Evolutionary conservation across 1,284 basidiomycete genomes (phyloP).

Genomic region (Leccinum griseonigrum): DNA sequence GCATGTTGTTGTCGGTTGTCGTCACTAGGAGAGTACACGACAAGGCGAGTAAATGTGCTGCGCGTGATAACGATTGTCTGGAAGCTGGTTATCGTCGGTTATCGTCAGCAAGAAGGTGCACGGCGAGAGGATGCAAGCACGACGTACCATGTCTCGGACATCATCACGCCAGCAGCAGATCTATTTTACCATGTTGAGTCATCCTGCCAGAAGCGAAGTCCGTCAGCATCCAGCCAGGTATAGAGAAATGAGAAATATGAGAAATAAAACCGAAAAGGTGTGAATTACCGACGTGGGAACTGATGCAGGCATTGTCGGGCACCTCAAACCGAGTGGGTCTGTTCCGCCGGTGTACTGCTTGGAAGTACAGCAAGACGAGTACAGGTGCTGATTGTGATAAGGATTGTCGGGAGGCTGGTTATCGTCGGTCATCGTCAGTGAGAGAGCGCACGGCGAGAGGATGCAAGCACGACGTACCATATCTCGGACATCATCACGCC

Average conservation of each 20-base stretch:
- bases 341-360: neutral
- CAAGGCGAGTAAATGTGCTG: no score
- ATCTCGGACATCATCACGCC: neutral
- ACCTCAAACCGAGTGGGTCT: neutral
- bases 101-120: neutral
- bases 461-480: neutral
- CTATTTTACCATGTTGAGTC: neutral
- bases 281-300: neutral
- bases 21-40: no score
- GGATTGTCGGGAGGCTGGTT: no score
- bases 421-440: neutral
- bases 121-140: neutral
- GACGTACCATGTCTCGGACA: neutral
- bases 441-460: neutral
- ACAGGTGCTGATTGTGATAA: neutral
- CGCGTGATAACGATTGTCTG: neutral
- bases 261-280: neutral
- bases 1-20: no score
- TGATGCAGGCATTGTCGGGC: neutral
- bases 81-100: neutral
- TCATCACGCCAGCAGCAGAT: neutral
- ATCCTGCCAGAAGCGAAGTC: neutral
- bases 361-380: neutral
- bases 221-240: neutral
- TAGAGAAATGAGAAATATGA: neutral